phyloP scores from a whole-genome alignment of 768 basidiomycete genomes.

The Psilocybe cyanescens region DNA sequence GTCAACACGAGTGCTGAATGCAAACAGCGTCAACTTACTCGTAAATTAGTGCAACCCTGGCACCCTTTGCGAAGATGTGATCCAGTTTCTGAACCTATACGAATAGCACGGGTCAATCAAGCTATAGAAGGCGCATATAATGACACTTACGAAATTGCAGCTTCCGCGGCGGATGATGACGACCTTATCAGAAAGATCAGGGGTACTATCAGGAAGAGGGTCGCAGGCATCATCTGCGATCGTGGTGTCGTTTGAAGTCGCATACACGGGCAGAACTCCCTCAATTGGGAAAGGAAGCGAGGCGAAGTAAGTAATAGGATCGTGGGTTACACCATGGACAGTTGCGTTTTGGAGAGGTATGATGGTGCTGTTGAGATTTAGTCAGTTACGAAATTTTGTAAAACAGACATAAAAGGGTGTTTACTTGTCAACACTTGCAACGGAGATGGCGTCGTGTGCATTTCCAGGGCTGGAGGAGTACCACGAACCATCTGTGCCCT shows the following conservation, averaged over 20 bases:
- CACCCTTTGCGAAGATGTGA: conserved; percentile 59
- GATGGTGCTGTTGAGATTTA: conserved; percentile 41
- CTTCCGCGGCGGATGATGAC: conserved; percentile 62
- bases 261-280: conserved; percentile 55
- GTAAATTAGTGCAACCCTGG: conserved; percentile 52
- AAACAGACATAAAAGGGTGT: conserved; percentile 5
- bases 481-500: conserved; percentile 64
- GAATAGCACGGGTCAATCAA: background rate
- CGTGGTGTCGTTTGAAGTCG: conserved; percentile 58
- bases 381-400: background rate
- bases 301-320: conserved; percentile 57
- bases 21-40: conserved; percentile 41
- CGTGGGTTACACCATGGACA: conserved; percentile 49
- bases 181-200: conserved; percentile 56
- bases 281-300: conserved; percentile 50
- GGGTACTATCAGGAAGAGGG: conserved; percentile 52
- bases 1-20: background rate
- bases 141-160: conserved; percentile 51
- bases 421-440: conserved; percentile 58
- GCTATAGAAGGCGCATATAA: background rate
- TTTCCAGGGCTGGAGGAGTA: conserved; percentile 57
- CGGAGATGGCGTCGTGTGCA: conserved; percentile 58
- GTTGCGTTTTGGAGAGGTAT: conserved; percentile 61
- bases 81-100: conserved; percentile 49
- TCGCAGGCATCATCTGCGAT: conserved; percentile 62